Conservation (phyloP, 2,329 filamentous ascomycete species). For the Ceratocystis colombiana region DNA sequence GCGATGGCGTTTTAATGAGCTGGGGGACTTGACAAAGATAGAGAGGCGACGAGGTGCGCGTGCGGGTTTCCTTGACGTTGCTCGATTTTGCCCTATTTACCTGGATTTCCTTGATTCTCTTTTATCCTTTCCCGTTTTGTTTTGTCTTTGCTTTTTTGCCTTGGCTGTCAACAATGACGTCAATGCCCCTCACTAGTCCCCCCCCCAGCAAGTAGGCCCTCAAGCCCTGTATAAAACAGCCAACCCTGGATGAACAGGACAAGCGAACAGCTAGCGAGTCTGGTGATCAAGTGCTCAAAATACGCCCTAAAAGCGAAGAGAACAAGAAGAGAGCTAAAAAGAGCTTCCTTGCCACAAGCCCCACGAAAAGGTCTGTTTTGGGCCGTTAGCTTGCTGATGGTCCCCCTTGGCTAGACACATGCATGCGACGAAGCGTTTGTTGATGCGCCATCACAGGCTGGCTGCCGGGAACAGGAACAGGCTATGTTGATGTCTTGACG, state of each 20-base stretch:
- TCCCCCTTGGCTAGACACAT: too few relatives aligned
- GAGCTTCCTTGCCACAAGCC: too few relatives aligned
- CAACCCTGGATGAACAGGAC: not conserved
- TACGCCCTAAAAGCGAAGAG: too few relatives aligned
- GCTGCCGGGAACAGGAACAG: too few relatives aligned
- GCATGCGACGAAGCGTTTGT: too few relatives aligned
- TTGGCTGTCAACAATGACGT: slow-evolving; percentile 4
- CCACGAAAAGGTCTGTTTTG: too few relatives aligned
- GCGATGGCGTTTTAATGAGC: too few relatives aligned
- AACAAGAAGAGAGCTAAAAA: too few relatives aligned
- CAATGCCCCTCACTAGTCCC: slow-evolving; percentile 1
- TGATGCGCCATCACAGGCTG: too few relatives aligned
- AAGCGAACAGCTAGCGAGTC: not conserved
- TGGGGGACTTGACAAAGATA: not conserved
- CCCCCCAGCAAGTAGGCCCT: not conserved
- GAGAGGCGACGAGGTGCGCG: not conserved
- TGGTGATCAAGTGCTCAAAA: not conserved
- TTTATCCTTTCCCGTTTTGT: not conserved
- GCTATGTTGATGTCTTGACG: too few relatives aligned
- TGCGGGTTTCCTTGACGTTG: not conserved
- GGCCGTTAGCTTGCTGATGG: too few relatives aligned
- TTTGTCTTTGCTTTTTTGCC: not conserved
- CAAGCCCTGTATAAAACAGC: not conserved
- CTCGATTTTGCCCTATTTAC: not conserved
- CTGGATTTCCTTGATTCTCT: too few relatives aligned